phyloP scores from a whole-genome alignment of 2,329 filamentous ascomycete species.

The Neonectria coccinea region DNA sequence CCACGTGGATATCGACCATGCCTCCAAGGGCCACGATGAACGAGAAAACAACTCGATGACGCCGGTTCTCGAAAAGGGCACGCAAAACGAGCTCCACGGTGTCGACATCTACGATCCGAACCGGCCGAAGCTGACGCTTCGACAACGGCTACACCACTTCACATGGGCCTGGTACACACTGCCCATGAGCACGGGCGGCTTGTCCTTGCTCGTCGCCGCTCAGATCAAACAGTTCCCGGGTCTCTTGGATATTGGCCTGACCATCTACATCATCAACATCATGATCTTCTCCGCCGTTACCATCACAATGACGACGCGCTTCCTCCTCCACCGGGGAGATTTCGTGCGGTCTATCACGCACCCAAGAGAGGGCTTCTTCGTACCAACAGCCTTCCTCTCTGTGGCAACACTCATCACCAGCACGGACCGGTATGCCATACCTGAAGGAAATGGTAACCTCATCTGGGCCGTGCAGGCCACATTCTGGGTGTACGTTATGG shows the following conservation, averaged over 20 bases:
- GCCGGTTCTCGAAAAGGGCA: slow-evolving; percentile 1
- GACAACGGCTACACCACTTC: slow-evolving; percentile 66
- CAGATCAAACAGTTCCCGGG: slow-evolving; percentile 74
- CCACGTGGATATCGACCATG: not conserved
- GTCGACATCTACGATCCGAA: slow-evolving; percentile 33
- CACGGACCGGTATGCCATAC: slow-evolving; percentile 73
- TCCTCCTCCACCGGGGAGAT: slow-evolving; percentile 67
- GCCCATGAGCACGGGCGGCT: slow-evolving; percentile 79
- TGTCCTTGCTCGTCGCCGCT: slow-evolving; percentile 72
- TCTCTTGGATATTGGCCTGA: slow-evolving; percentile 70
- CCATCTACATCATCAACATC: slow-evolving; percentile 76
- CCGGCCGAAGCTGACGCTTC: slow-evolving; percentile 52
- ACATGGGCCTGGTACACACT: slow-evolving; percentile 82
- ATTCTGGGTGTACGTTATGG: slow-evolving; percentile 76
- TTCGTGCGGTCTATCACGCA: slow-evolving; percentile 69
- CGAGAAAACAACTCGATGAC: not conserved
- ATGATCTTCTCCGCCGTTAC: slow-evolving; percentile 70
- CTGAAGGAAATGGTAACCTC: slow-evolving; percentile 63
- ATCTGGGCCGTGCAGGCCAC: slow-evolving; percentile 68
- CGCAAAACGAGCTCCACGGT: not conserved
- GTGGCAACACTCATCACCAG: slow-evolving; percentile 75
- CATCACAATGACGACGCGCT: slow-evolving; percentile 67
- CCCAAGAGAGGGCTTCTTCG: slow-evolving; percentile 76
- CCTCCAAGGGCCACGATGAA: not conserved
- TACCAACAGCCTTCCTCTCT: slow-evolving; percentile 77